Base-by-base conservation (phyloP, 768 basidiomycete genomes). In the Trametes villosa region DNA sequence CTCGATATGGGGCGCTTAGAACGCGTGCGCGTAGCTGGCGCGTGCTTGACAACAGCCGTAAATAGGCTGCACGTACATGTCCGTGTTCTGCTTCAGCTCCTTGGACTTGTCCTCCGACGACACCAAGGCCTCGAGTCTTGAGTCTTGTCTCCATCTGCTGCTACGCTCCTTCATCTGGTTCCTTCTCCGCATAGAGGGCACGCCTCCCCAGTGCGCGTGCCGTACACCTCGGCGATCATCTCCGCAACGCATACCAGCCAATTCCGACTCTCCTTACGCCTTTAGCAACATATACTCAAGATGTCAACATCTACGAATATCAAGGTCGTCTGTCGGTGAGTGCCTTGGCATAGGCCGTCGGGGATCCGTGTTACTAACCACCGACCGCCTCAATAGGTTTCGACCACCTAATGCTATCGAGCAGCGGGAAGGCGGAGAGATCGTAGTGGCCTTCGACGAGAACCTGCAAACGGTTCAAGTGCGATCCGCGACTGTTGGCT, bases 241-340 rank as follows among this genome's bases (percentile, higher is more conserved):
- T 27, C 41, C 41, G 56, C 41, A 49, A 26, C 42, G 49, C 57
- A 56, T 58, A 50, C 45, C 15, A 26, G 42, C 46, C 24, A 29
- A 24, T 44, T 17, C 54, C 53, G 58, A 64, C 62, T 18, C 42
- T 59, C 60, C 52, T 57, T 62, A 29, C 56, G 51, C 53, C 38
- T 53, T 33, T 51, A 67, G 49, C 67, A 69, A 64, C 65, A 47
- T 62, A 68, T 72, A 72, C 70, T 71, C 72, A 83, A 82, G 79
- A 86, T 89, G 78, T 87, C 87, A 72, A 84, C 87, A 67, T 79
- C 80, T 63, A 94, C 87, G 67, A 96, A 96, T 75, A 95, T 96
- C 83, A 96, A 98, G 82, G 97, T 99, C 72, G 94, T 99, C 66
- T 98, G 96, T 84, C 94, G 96, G 96, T 96, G 68, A 67, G 94